phyloP scores from a whole-genome alignment of 1,139 yeast genomes.

The Magnusiomyces suaveolens region DNA sequence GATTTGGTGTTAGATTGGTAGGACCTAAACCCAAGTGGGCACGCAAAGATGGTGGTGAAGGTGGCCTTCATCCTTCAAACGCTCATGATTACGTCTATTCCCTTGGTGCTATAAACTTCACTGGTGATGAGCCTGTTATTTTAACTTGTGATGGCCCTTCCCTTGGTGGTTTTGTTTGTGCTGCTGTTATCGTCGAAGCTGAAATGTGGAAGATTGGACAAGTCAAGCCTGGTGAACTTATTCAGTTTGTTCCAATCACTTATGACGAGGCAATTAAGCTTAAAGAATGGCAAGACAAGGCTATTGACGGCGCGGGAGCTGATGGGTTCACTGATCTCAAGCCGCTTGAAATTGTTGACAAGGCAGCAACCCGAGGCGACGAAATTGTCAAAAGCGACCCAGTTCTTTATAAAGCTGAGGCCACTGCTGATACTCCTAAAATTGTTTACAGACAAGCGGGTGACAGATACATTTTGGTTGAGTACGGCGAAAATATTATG shows the following conservation, averaged over 20 bases:
- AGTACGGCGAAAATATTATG: constrained; percentile 82
- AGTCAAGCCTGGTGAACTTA: constrained; percentile 83
- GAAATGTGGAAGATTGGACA: constrained; percentile 99
- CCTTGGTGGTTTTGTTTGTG: constrained; percentile 93
- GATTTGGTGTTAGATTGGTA: constrained; percentile 87
- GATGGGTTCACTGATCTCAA: constrained; percentile 13
- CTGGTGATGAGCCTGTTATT: constrained; percentile 97
- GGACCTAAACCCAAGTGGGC: constrained; percentile 99
- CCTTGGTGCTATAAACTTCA: constrained; percentile 89
- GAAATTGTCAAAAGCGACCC: constrained; percentile 35
- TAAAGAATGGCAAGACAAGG: constrained; percentile 48
- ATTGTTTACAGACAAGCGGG: constrained; percentile 94
- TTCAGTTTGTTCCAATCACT: constrained; percentile 69
- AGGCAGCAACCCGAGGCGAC: neutral
- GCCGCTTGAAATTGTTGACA: constrained; percentile 13
- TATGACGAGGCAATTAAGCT: constrained; percentile 58
- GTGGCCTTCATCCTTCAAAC: constrained; percentile 94
- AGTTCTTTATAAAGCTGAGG: constrained; percentile 40
- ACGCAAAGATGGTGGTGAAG: constrained; percentile 94
- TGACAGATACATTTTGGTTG: constrained; percentile 82
- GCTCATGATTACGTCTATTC: constrained; percentile 97
- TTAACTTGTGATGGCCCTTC: constrained; percentile 96
- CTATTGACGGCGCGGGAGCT: constrained; percentile 18
- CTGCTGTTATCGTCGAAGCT: constrained; percentile 88
- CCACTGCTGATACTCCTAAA: constrained; percentile 47